Base-by-base conservation (phyloP, 2,329 filamentous ascomycete species). In the Colletotrichum tofieldiae region DNA sequence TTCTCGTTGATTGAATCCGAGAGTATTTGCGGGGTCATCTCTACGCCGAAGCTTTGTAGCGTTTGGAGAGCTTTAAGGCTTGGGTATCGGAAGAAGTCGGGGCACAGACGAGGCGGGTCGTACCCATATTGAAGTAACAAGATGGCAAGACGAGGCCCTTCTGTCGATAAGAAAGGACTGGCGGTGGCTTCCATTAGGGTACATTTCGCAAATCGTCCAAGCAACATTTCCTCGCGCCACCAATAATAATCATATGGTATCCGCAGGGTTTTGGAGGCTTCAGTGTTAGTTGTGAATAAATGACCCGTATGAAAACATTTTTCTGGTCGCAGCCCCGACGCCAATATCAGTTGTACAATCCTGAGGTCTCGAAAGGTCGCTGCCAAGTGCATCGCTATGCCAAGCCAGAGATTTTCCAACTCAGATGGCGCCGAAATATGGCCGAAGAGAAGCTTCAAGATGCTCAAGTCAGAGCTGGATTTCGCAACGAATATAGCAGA, bases 1-100 rank as follows among this genome's bases (percentile, higher is more conserved):
- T 5, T 4, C 1, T 3, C 1, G 0, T 1, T 1, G 11, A 51
- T 51, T 5, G 47, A 26, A 14, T 0, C 1, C 0, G 47, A 51
- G 47, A 51, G 47, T 7, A 5, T 51, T 16, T 5, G 12, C 12
- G 12, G 2, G 1, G 47, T 26, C 47, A 51, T 51, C 23, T 7
- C 12, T 23, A 51, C 47, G 16, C 11, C 47, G 26, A 51, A 26
- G 5, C 12, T 51, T 0, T 51, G 23, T 7, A 51, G 5, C 1
- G 0, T 16, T 16, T 51, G 12, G 5, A 51, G 47, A 14, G 8
- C 0, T 8, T 26, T 11, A 6, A 51, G 47, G 3, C n/a, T 51
- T 51, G 23, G 5, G 14, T 1, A 26, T n/a, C n/a, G n/a, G n/a
- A n/a, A n/a, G n/a, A 16, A 51, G 3, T 3, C 2, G 49, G 49